Base-by-base conservation (phyloP, 805 yeast species). In the Saturnispora kantuleensis region DNA sequence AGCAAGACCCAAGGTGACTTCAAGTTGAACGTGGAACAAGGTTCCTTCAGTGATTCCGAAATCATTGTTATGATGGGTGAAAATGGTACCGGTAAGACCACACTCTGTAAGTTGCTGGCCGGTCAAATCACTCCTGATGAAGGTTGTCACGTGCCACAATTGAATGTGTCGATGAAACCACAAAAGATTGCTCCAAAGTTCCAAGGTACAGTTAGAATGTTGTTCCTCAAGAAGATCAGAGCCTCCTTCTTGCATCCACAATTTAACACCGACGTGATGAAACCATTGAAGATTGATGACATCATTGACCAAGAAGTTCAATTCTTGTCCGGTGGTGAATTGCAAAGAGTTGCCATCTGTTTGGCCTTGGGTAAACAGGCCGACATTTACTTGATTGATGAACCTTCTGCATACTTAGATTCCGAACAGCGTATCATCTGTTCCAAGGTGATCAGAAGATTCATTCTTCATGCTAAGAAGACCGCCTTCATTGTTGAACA, bases 401-500 rank as follows among this genome's bases (percentile, higher is more conserved):
- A 93, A 70, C 99, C 99, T 40, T 88, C 97, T 50, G 99, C 99
- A 17, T 93, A 93, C 69, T 77, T 93, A 66, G 99, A 93, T 71
- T 90, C 97, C 48, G 99, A 93, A 70, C 99, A 93, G 71, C 97
- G 99, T 86, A 88, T 93, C 61, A 84, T 93, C 55, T 93, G 98
- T 75, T 85, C 98, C 43, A 93, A 93, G 74, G 98, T 93, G 56
- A 93, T 93, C 58, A 84, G 96, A 77, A 83, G 96, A 68, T 93
- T 88, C 63, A 85, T 93, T 60, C 71, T 93, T 64, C 98, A 93
- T 64, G 79, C 96, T 56, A 89, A 90, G 74, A 93, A 90, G 76
- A 90, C 97, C 38, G 98, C 99, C n/a, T 93, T 93, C 66, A 74
- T 93, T 58, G 99, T 93, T 48, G 99, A 93, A 81, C 99, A 93